These are phyloP conservation scores for Ustulina deusta DNA, from an alignment of 2,329 filamentous ascomycete genomes.

Conservation along the genomic window DNA sequence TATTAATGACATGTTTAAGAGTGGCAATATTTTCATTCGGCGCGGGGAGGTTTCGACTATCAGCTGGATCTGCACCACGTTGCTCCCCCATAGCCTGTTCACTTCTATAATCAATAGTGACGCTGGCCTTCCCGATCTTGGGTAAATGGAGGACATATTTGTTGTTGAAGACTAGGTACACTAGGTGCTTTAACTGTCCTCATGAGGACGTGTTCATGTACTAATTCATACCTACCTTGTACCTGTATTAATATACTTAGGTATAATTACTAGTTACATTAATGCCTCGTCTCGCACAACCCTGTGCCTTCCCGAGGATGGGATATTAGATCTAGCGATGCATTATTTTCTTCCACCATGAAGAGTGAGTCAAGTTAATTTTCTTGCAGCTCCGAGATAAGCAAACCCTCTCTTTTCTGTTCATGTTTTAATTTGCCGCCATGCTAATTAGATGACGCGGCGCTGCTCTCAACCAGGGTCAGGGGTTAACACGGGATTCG, in stretches of 20 bases:
- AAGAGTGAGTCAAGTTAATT: background rate
- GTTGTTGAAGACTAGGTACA: background rate
- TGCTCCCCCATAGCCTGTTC: constrained; percentile 12
- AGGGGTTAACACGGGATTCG: constrained; percentile 1
- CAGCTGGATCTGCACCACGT: constrained; percentile 16
- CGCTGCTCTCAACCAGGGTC: background rate
- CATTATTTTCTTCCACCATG: too few species aligned
- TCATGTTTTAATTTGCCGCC: too few species aligned
- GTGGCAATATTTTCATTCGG: constrained; percentile 17
- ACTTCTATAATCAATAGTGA: constrained; percentile 11
- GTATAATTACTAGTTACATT: too few species aligned
- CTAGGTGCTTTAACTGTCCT: background rate
- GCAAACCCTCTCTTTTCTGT: background rate
- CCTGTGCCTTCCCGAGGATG: too few species aligned
- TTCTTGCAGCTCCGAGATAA: background rate
- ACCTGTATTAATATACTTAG: too few species aligned
- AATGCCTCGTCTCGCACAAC: too few species aligned
- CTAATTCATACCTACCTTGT: background rate
- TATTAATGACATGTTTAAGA: constrained; percentile 17
- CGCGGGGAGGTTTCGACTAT: constrained; percentile 21
- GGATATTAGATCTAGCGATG: too few species aligned
- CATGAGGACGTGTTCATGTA: background rate
- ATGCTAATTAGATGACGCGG: background rate
- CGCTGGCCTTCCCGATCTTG: constrained; percentile 19
- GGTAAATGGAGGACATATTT: background rate